Conservation (phyloP, 1,139 yeast species). For the Debaryomyces sp. region DNA sequence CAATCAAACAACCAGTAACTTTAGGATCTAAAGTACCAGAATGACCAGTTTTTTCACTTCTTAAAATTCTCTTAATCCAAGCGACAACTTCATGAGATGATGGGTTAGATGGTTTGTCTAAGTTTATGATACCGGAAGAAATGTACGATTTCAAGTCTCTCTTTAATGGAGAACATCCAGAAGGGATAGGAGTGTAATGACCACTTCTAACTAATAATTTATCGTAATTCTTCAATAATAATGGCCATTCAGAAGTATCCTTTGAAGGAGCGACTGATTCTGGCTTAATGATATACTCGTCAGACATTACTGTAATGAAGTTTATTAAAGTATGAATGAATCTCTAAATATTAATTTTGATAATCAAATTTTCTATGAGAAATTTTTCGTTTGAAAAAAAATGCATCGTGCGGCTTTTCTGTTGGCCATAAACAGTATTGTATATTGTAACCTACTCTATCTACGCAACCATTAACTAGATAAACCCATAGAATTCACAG, state of each 20-base stretch:
- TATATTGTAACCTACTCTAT: background rate
- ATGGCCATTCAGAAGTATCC: conserved; percentile 95
- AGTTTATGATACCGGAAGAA: conserved; percentile 93
- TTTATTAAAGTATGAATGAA: background rate
- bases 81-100: conserved; percentile 99
- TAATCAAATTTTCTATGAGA: conserved; percentile 5
- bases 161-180: conserved; percentile 92
- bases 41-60: conserved; percentile 98
- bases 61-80: conserved; percentile 94
- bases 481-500: conserved; percentile 25
- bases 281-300: conserved; percentile 84
- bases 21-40: conserved; percentile 99
- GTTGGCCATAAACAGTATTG: conserved; percentile 1
- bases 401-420: conserved; percentile 27
- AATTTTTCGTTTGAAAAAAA: conserved; percentile 8
- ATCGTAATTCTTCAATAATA: conserved; percentile 90
- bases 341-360: conserved; percentile 2
- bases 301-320: conserved; percentile 46
- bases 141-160: conserved; percentile 90
- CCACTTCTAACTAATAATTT: conserved; percentile 93
- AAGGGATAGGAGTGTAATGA: conserved; percentile 95
- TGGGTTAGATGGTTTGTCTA: conserved; percentile 98
- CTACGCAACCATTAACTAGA: conserved; percentile 6
- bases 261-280: conserved; percentile 76
- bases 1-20: conserved; percentile 97